These are phyloP conservation scores for Gossypium aridum DNA, from an alignment of 441 rosid genomes.

Conservation along the genomic window DNA sequence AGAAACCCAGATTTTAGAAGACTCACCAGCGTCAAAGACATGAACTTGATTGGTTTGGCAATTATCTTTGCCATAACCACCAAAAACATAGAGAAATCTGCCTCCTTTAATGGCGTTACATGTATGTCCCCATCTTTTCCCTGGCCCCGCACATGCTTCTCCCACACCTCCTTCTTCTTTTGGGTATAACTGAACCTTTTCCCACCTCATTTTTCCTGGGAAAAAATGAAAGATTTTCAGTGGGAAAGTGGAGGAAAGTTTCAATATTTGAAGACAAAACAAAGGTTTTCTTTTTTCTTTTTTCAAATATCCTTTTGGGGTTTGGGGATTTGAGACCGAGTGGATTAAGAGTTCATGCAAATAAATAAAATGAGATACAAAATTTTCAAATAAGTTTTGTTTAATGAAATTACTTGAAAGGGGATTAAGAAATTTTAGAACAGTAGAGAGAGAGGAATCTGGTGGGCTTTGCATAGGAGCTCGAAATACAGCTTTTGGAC, in stretches of 20 bases:
- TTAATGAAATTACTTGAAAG: not conserved
- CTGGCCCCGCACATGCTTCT: constrained; percentile 50
- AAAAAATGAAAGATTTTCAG: constrained; percentile 6
- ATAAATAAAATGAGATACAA: not conserved
- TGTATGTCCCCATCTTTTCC: constrained; percentile 97
- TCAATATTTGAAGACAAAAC: constrained; percentile 6
- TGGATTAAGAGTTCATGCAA: constrained; percentile 13
- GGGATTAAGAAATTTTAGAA: constrained; percentile 4
- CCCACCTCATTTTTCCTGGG: constrained; percentile 75
- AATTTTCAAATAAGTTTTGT: not conserved
- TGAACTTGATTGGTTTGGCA: constrained; percentile 96
- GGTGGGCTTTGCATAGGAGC: not conserved
- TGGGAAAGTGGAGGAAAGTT: constrained; percentile 28
- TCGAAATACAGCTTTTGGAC: not conserved
- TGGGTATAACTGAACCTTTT: constrained; percentile 41
- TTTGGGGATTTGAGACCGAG: not conserved
- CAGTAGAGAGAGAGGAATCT: not conserved
- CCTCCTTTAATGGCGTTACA: constrained; percentile 85
- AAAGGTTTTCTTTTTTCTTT: not conserved
- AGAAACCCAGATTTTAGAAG: constrained; percentile 1
- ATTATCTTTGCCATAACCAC: constrained; percentile 91
- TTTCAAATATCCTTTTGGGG: not conserved
- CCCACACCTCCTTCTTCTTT: constrained; percentile 29
- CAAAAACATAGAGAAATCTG: constrained; percentile 80
- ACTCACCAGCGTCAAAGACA: constrained; percentile 87